Conservation (phyloP, 345 rosid species). For the Murraya koenigii region DNA sequence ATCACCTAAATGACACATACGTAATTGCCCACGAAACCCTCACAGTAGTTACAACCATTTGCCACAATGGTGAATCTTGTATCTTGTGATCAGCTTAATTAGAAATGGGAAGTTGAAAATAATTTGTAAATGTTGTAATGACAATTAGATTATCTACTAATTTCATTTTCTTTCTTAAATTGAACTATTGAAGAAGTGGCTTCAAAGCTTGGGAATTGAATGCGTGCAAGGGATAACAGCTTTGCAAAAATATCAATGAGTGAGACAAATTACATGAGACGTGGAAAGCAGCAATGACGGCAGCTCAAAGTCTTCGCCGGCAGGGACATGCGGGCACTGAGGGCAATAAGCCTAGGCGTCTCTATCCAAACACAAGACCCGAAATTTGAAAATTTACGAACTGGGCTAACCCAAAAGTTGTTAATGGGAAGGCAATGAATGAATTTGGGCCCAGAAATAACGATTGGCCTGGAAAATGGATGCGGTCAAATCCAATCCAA, state of each 20-base stretch:
- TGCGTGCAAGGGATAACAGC: constrained; percentile 4
- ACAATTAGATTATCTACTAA: not conserved
- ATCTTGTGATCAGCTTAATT: not conserved
- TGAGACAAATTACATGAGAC: not conserved
- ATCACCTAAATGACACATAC: not conserved
- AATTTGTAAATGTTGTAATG: not conserved
- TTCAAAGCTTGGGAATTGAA: constrained; percentile 8
- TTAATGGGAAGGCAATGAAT: no score
- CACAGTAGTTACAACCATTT: not conserved
- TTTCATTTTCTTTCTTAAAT: not conserved
- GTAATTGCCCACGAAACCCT: not conserved
- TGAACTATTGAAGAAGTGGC: constrained; percentile 5
- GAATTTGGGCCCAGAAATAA: no score
- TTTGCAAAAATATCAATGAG: constrained; percentile 1
- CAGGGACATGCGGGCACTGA: not conserved
- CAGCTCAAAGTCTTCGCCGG: not conserved
- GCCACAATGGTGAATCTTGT: not conserved
- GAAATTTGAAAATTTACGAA: no score
- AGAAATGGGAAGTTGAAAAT: not conserved
- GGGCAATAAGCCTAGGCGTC: no score
- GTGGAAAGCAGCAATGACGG: not conserved
- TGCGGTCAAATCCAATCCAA: not conserved
- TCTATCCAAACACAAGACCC: no score
- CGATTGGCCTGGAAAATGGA: not conserved
- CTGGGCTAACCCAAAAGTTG: no score